Evolutionary conservation across 495 filamentous ascomycete genomes (phyloP), one percentile per base, ranked within the genome.

Genomic region (Penicillium lividum): DNA sequence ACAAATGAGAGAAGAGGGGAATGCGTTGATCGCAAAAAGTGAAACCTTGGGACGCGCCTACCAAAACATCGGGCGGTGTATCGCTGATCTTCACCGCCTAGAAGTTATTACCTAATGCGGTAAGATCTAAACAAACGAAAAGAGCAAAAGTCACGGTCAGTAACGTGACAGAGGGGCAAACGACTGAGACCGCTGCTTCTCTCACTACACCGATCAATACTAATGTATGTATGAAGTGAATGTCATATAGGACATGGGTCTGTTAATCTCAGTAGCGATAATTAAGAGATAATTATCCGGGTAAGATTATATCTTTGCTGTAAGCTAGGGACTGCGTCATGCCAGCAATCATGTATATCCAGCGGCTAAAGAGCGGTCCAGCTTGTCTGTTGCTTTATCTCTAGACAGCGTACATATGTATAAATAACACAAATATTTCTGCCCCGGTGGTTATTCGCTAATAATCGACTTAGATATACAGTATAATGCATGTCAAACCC

Each of bases 51-150:
- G 22, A 22, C 67, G 67, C 67, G 67, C 57, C 61, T 65, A 43
- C 56, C 59, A 22, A 31, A 36, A 47, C 33, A 34, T 9, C 36
- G 52, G 64, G 67, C 67, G 67, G 67, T 69, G 59, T 56, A 67
- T 61, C 64, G 62, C 56, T n/a, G 16, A 60, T 69, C 40, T 63
- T 62, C 51, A 69, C 67, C 67, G 67, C 67, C 61, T 40, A 15
- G 15, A 44, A 36, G 10, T 31, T 2, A 15, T 5, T 7, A 4
- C 53, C 53, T 9, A 59, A 66, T 51, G 11, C 47, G 58, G 66
- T 18, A 68, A 58, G 63, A 54, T 43, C 30, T 36, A 62, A 69
- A 69, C 67, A 69, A 69, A 67, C 55, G 43, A 36, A 36, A 36
- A 36, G 33, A 7, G 33, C 8, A 11, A 36, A 6, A 53, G 58